Evolutionary conservation across 768 basidiomycete species (phyloP).

Genomic region (Pilatotrama ljubarskyi): DNA sequence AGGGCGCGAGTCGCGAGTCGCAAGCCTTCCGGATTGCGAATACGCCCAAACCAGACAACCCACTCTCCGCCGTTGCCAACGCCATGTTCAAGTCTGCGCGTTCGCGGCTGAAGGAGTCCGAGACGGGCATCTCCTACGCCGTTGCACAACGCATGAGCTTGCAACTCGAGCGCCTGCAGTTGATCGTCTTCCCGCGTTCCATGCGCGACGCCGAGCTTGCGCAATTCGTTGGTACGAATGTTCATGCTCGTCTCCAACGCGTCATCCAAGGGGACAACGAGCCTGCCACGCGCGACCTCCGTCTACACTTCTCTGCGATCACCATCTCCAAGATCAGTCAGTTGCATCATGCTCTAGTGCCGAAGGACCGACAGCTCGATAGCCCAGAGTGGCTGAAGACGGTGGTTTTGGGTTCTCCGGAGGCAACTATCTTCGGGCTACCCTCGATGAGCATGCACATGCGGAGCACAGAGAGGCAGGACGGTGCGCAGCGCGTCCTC

Average conservation of each 20-base stretch:
- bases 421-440: constrained; percentile 76
- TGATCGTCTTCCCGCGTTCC: constrained; percentile 77
- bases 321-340: constrained; percentile 73
- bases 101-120: constrained; percentile 68
- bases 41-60: constrained; percentile 74
- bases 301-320: constrained; percentile 75
- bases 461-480: constrained; percentile 47
- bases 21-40: constrained; percentile 72
- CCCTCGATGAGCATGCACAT: constrained; percentile 84
- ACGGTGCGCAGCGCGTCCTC: constrained; percentile 44
- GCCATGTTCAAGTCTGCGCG: constrained; percentile 79
- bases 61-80: constrained; percentile 82
- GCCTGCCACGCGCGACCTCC: constrained; percentile 62
- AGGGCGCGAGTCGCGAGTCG: constrained; percentile 79
- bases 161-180: constrained; percentile 58
- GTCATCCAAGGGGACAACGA: constrained; percentile 50
- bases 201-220: constrained; percentile 80
- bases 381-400: constrained; percentile 59
- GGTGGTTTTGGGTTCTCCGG: constrained; percentile 59
- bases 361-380: constrained; percentile 40
- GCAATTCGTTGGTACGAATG: constrained; percentile 65
- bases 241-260: constrained; percentile 72
- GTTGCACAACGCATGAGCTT: constrained; percentile 78
- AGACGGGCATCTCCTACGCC: constrained; percentile 55
- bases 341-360: constrained; percentile 48